These are phyloP conservation scores for Schrenkiella parvula DNA, from an alignment of 345 rosid genomes.

Conservation along the genomic window DNA sequence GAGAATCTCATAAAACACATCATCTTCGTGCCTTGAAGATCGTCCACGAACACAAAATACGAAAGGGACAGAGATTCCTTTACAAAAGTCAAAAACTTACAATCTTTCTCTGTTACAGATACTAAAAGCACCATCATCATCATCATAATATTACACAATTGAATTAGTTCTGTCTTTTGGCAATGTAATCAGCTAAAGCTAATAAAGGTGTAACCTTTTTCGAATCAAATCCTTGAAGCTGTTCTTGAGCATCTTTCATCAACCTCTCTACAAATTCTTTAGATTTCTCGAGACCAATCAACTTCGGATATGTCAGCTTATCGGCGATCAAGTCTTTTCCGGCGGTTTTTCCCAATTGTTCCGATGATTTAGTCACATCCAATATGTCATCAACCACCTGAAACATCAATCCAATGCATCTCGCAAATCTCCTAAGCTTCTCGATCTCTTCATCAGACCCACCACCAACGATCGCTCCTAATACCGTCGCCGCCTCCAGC, in stretches of 20 bases:
- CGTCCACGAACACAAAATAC: background rate
- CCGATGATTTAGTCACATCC: constrained; percentile 71
- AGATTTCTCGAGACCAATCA: constrained; percentile 65
- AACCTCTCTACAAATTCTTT: constrained; percentile 54
- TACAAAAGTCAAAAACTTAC: background rate
- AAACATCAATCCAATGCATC: constrained; percentile 65
- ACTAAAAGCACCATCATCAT: background rate
- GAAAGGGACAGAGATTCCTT: background rate
- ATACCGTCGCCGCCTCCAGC: constrained; percentile 67
- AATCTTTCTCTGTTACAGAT: background rate
- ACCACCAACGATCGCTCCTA: constrained; percentile 76
- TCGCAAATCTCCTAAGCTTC: constrained; percentile 65
- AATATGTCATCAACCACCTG: constrained; percentile 52
- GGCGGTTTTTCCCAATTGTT: constrained; percentile 78
- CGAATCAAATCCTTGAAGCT: constrained; percentile 56
- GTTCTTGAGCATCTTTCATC: constrained; percentile 52
- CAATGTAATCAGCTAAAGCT: constrained; percentile 79
- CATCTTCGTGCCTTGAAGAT: background rate
- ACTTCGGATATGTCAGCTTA: constrained; percentile 69
- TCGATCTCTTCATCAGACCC: constrained; percentile 63
- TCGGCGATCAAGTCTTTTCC: constrained; percentile 84
- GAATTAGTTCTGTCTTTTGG: constrained; percentile 60
- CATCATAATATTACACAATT: too few species aligned
- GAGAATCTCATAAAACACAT: background rate
- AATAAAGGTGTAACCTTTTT: constrained; percentile 66